Conservation (phyloP, 106 monocot species). For the Posidonia australis region DNA sequence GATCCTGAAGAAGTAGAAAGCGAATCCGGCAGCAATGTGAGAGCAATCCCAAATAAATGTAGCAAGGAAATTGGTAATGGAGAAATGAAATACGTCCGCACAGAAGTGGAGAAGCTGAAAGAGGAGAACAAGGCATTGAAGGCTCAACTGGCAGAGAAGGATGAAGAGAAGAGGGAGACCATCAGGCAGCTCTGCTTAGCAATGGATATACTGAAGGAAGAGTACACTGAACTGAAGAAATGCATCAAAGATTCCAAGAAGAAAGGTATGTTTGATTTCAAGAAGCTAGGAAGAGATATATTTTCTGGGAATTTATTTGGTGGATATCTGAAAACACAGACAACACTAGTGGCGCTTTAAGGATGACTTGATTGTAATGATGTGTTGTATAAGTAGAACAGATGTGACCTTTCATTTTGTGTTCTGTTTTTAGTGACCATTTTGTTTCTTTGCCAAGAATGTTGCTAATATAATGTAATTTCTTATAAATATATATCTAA, state of each 20-base stretch:
- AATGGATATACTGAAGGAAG: conserved; percentile 43
- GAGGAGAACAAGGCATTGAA: conserved; percentile 17
- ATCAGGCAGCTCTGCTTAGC: conserved; percentile 57
- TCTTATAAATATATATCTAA: no score
- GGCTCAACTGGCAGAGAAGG: conserved; percentile 35
- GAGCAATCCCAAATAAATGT: not conserved
- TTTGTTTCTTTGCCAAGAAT: no score
- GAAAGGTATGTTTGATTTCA: conserved; percentile 25
- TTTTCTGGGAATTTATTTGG: conserved; percentile 30
- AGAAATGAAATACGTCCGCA: no score
- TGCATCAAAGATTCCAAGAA: conserved; percentile 29
- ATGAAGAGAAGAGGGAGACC: conserved; percentile 83
- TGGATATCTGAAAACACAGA: not conserved
- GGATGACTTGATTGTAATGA: not conserved
- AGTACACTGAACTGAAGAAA: conserved; percentile 42
- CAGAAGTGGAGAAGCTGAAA: conserved; percentile 6
- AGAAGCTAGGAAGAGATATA: conserved; percentile 18
- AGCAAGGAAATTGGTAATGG: not conserved
- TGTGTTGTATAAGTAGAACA: not conserved
- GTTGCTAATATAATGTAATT: not conserved
- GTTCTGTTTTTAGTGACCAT: not conserved
- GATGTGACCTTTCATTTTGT: not conserved
- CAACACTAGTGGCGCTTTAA: conserved; percentile 1
- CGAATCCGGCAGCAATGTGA: conserved; percentile 8
- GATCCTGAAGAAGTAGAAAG: conserved; percentile 40